Percentiles rank a stretch among this genome's conserved stretches.
Conservation (phyloP, 1,284 basidiomycete genomes). For the Puccinia hordei region DNA sequence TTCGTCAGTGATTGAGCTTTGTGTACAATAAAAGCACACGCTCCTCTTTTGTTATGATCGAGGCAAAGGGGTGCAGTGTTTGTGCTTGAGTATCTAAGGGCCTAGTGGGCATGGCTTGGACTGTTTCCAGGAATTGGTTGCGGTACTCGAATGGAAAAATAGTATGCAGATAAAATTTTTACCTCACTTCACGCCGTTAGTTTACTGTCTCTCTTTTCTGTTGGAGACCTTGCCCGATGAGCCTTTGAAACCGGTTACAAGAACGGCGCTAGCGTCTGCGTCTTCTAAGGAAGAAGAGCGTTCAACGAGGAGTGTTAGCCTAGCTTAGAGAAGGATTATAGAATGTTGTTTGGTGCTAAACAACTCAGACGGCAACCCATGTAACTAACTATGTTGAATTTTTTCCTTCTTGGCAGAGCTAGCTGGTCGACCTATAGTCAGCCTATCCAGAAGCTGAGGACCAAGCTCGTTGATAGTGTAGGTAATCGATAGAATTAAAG, state of each 20-base stretch:
- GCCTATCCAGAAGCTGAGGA: background rate
- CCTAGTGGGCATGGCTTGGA: too few species aligned
- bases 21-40: too few species aligned
- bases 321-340: background rate
- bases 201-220: slow-evolving; percentile 3
- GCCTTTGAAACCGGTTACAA: slow-evolving; percentile 1
- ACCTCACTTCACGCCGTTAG: background rate
- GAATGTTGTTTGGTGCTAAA: background rate
- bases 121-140: too few species aligned
- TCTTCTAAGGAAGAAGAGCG: background rate
- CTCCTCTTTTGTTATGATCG: too few species aligned
- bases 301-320: slow-evolving; percentile 13
- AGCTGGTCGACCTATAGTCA: background rate
- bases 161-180: background rate
- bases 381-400: background rate
- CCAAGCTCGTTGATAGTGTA: slow-evolving; percentile 37
- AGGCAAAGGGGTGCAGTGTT: too few species aligned
- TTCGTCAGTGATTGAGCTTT: too few species aligned
- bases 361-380: background rate
- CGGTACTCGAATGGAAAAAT: too few species aligned
- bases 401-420: slow-evolving; percentile 3
- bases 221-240: slow-evolving; percentile 19
- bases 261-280: background rate
- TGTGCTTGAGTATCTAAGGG: too few species aligned
- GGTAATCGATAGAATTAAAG: slow-evolving; percentile 33